A percentile compares a stretch with the other conserved stretches of the same genome.
Evolutionary conservation across 306 rosid genomes (phyloP).

Genomic region (Trifolium pratense): DNA sequence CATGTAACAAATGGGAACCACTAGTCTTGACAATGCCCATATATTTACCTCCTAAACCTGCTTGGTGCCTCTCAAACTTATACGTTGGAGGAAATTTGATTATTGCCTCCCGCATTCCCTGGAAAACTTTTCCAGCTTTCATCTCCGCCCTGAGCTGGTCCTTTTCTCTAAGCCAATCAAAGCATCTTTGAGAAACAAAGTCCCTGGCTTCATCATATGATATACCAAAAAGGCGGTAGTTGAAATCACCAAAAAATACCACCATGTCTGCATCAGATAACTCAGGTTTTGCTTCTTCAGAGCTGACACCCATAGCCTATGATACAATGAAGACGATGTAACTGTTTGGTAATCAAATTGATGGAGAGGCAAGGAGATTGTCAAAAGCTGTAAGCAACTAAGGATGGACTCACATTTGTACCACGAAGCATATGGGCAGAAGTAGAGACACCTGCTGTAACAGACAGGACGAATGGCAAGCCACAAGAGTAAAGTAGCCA

Average conservation of each 20-base stretch:
- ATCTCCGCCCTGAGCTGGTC: conserved; percentile 99
- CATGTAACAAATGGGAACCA: conserved; percentile 4
- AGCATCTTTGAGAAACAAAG: conserved; percentile 99
- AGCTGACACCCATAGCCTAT: conserved; percentile 64
- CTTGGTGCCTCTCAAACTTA: conserved; percentile 90
- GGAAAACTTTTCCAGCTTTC: conserved; percentile 95
- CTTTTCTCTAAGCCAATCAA: conserved; percentile 99
- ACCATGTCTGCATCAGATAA: conserved; percentile 95
- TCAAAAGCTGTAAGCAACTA: conserved; percentile 20
- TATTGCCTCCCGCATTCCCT: conserved; percentile 97
- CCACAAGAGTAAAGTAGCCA: conserved; percentile 98
- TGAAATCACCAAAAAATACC: conserved; percentile 93
- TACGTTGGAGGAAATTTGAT: conserved; percentile 96
- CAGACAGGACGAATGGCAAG: conserved; percentile 82
- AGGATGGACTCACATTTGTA: conserved; percentile 68
- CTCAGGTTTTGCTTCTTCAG: conserved; percentile 89
- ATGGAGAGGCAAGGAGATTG: conserved; percentile 33
- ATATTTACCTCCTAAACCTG: conserved; percentile 86
- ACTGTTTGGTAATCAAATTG: conserved; percentile 39
- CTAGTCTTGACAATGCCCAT: conserved; percentile 21
- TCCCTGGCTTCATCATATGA: conserved; percentile 99
- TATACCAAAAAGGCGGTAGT: conserved; percentile 95
- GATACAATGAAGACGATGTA: conserved; percentile 37
- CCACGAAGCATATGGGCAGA: conserved; percentile 66
- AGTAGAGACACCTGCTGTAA: conserved; percentile 96